A percentile compares a stretch with the other conserved stretches of the same genome.
phyloP scores from a whole-genome alignment of 345 rosid genomes.

The Eucalyptus lansdowneana region DNA sequence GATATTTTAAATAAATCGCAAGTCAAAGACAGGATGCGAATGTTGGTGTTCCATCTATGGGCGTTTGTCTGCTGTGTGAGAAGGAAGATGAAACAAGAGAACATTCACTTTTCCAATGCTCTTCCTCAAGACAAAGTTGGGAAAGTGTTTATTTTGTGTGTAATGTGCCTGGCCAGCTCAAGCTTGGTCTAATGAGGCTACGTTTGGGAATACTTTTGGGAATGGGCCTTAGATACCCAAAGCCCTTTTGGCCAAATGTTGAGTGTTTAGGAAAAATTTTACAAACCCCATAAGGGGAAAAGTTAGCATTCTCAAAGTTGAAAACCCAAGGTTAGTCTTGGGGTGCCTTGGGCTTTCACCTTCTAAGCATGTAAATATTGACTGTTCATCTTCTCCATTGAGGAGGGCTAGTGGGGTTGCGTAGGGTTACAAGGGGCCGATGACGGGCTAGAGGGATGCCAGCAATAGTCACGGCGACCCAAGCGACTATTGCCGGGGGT shows the following conservation, averaged over 20 bases:
- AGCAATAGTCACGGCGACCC: fast-evolving
- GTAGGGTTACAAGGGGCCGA: fast-evolving
- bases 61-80: background rate
- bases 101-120: background rate
- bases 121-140: background rate
- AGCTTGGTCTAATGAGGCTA: background rate
- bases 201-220: no score
- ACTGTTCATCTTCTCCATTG: fast-evolving
- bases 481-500: fast-evolving
- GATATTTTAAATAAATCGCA: background rate
- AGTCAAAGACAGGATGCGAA: background rate
- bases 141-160: background rate
- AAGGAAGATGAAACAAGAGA: background rate
- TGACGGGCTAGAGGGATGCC: fast-evolving
- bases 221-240: no score
- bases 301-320: fast-evolving
- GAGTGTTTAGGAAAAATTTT: no score
- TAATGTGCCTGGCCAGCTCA: background rate
- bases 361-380: no score
- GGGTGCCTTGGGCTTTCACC: no score
- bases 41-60: background rate
- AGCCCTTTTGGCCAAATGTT: no score
- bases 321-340: no score
- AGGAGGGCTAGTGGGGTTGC: fast-evolving
- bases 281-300: fast-evolving